Conservation (phyloP, 2,329 filamentous ascomycete species). For the Aschersonia sp. region DNA sequence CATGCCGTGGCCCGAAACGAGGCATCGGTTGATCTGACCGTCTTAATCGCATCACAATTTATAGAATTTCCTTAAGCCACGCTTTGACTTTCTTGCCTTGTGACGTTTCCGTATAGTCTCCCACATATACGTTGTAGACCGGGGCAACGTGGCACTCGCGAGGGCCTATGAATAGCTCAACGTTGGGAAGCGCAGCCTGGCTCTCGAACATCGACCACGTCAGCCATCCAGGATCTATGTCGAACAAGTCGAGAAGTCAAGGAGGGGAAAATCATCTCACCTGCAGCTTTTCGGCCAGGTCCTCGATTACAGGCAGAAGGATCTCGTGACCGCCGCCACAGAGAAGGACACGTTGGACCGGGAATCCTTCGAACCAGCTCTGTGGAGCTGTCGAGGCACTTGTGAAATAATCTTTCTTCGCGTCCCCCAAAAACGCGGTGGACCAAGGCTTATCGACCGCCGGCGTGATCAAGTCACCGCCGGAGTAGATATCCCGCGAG, state of each 20-base stretch:
- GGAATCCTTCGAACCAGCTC: conserved; percentile 9
- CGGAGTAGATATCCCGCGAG: conserved; percentile 4
- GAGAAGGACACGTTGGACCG: conserved; percentile 7
- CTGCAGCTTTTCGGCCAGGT: conserved; percentile 7
- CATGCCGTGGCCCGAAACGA: no score
- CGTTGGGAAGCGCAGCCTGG: conserved; percentile 7
- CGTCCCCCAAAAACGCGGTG: conserved; percentile 4
- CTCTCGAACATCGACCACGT: not conserved
- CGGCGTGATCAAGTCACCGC: conserved; percentile 8
- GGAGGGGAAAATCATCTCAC: conserved; percentile 1
- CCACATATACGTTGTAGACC: conserved; percentile 8
- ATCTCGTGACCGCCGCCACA: conserved; percentile 7
- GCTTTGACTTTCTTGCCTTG: conserved; percentile 9
- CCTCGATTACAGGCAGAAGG: conserved; percentile 7
- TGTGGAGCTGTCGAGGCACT: conserved; percentile 6
- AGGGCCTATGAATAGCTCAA: conserved; percentile 8
- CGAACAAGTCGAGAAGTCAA: not conserved
- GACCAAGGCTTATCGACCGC: conserved; percentile 5
- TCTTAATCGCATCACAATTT: not conserved
- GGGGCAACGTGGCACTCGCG: conserved; percentile 10
- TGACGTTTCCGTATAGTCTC: conserved; percentile 7
- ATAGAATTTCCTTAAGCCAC: conserved; percentile 8
- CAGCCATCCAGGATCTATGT: not conserved
- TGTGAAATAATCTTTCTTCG: conserved; percentile 7
- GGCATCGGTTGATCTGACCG: no score